A percentile compares a stretch with the other conserved stretches of the same genome.
phyloP scores from a whole-genome alignment of 2,329 filamentous ascomycete genomes.

The Hysterium pulicare region DNA sequence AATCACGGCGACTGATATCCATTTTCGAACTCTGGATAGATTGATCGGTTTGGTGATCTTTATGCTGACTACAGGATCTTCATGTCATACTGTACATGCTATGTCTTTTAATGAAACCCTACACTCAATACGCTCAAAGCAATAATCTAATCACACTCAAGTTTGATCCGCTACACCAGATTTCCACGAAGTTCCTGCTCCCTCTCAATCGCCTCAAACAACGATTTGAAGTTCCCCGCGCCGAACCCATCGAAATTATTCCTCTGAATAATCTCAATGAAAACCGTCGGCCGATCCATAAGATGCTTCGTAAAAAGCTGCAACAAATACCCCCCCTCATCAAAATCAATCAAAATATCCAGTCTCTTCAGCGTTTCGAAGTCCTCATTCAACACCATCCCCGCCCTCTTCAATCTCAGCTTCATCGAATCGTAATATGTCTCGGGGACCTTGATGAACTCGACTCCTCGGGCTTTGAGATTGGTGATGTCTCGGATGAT shows the following conservation, averaged over 20 bases:
- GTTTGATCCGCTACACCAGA: slow-evolving; percentile 48
- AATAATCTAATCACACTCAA: too few relatives aligned
- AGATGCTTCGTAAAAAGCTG: slow-evolving; percentile 67
- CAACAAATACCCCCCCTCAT: slow-evolving; percentile 81
- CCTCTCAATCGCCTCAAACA: slow-evolving; percentile 93
- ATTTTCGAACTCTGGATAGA: too few relatives aligned
- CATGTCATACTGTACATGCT: too few relatives aligned
- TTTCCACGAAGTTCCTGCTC: slow-evolving; percentile 88
- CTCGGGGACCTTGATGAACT: slow-evolving; percentile 86
- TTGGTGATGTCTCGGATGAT: slow-evolving; percentile 76
- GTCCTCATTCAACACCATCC: slow-evolving; percentile 67
- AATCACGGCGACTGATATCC: too few relatives aligned
- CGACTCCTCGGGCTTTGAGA: slow-evolving; percentile 79
- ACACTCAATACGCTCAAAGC: too few relatives aligned
- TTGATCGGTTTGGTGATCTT: too few relatives aligned
- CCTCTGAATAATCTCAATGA: slow-evolving; percentile 93
- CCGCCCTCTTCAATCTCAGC: slow-evolving; percentile 63
- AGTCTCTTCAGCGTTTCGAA: slow-evolving; percentile 72
- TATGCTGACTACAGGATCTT: too few relatives aligned
- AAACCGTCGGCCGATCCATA: slow-evolving; percentile 92
- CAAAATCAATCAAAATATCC: slow-evolving; percentile 92
- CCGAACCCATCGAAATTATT: slow-evolving; percentile 90
- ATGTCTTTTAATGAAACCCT: too few relatives aligned
- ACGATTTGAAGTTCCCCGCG: slow-evolving; percentile 89
- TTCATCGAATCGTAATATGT: slow-evolving; percentile 82